phyloP scores from a whole-genome alignment of 345 rosid species.

The Boechera retrofracta region DNA sequence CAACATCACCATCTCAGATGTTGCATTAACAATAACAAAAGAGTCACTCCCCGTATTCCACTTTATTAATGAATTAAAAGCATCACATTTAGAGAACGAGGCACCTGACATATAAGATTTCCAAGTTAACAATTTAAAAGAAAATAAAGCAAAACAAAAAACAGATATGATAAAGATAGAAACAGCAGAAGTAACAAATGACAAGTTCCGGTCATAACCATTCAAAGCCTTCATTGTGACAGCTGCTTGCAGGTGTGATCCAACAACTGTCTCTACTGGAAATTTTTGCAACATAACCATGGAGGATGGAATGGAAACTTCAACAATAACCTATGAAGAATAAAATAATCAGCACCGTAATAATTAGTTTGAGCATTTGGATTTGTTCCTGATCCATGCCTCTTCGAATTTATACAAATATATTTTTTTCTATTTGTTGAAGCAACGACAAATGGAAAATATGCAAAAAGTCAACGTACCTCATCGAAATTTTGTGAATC shows the following conservation, averaged over 20 bases:
- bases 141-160: conserved; percentile 34
- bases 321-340: conserved; percentile 65
- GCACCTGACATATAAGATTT: conserved; percentile 58
- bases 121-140: conserved; percentile 25
- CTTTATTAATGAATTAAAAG: conserved; percentile 65
- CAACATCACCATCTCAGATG: conserved; percentile 50
- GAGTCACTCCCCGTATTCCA: conserved; percentile 84
- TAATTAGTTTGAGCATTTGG: too few species aligned
- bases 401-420: too few species aligned
- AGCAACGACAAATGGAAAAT: neutral
- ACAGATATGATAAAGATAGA: conserved; percentile 23
- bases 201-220: conserved; percentile 54
- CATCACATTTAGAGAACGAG: conserved; percentile 75
- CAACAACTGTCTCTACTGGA: conserved; percentile 83
- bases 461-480: conserved; percentile 51
- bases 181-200: conserved; percentile 39
- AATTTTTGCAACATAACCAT: conserved; percentile 81
- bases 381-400: too few species aligned
- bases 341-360: conserved; percentile 5
- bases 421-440: neutral
- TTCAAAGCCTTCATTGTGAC: conserved; percentile 78
- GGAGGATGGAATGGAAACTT: conserved; percentile 77
- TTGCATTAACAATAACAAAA: conserved; percentile 66
- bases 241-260: conserved; percentile 81
- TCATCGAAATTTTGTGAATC: conserved; percentile 86